Evolutionary conservation across 352 stramenopile genomes (phyloP), one percentile per base, ranked within the genome.

Genomic region (Saprolegnia parasitica): DNA sequence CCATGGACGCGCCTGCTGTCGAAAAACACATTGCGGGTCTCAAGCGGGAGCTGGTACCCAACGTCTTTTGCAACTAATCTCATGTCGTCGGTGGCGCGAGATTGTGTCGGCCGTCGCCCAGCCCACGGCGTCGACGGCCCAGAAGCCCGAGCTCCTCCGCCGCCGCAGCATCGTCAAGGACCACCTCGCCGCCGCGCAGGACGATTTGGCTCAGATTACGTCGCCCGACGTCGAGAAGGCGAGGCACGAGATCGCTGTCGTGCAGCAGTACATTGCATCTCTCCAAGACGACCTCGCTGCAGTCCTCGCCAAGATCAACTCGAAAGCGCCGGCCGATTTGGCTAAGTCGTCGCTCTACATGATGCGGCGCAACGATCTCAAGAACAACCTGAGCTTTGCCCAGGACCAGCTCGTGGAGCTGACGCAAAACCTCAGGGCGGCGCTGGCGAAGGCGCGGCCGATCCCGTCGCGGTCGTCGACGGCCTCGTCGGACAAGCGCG

Each of bases 381-480:
- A 70, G 63, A 60, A 60, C n/a, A 70, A 70, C 35, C 54, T 70
- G 18, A 32, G 29, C 26, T 39, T 32, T 13, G 63, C 63, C 4
- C 63, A 70, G 50, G 63, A 70, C 54, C 42, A 70, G 37, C 46
- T 70, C 21, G 9, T 61, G 13, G 63, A 56, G 20, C 54, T 61
- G 21, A 8, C 5, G 45, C 21, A 66, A 23, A 24, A 66, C 23
- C 58, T 29, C 18, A 57, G 57, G 32, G 39, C 29, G n/a, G 58
- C 29, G n/a, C 39, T 56, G 39, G 16, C 58, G 8, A 58, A 58
- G 32, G 23, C 52, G 32, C 52, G 8, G 16, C 52, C 52, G 32
- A 8, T 46, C 39, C 52, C 46, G 21, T 21, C 18, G 21, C 46
- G 52, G 16, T 16, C 8, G 23, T 58, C 52, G 8, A 16, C 32